phyloP scores from a whole-genome alignment of 164 flowering plant species.

The Magnolia changhungtana region DNA sequence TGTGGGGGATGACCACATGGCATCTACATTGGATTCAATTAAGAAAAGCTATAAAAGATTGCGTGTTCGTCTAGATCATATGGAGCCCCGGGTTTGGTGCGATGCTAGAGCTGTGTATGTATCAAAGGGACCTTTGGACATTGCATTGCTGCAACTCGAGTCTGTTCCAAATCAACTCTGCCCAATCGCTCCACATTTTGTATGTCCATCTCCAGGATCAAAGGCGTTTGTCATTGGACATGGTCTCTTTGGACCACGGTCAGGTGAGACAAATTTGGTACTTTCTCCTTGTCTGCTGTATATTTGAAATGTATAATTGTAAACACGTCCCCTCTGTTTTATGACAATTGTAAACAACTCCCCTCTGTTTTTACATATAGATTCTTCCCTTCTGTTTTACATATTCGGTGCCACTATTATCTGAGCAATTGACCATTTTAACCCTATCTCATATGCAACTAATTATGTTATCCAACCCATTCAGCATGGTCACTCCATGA shows the following conservation, averaged over 20 bases:
- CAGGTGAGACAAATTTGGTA: slow-evolving; percentile 43
- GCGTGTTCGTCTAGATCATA: slow-evolving; percentile 69
- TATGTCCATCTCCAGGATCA: slow-evolving; percentile 64
- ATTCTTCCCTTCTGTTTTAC: no score
- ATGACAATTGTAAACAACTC: no score
- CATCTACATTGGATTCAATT: slow-evolving; percentile 14
- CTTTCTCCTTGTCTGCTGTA: not conserved
- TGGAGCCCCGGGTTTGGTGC: slow-evolving; percentile 70
- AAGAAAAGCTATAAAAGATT: slow-evolving; percentile 38
- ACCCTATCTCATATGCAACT: no score
- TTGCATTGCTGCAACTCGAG: slow-evolving; percentile 82
- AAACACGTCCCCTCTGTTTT: no score
- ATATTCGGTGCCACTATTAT: no score
- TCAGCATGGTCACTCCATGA: no score
- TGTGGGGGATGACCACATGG: slow-evolving; percentile 17
- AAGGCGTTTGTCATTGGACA: slow-evolving; percentile 84
- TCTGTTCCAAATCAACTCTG: slow-evolving; percentile 52
- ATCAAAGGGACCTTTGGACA: slow-evolving; percentile 78
- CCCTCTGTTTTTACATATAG: not conserved
- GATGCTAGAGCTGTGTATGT: slow-evolving; percentile 67
- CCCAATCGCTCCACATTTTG: slow-evolving; percentile 51
- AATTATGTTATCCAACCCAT: no score
- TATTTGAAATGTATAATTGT: no score
- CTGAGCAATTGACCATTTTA: no score
- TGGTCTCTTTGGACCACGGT: slow-evolving; percentile 92